Base-by-base conservation (phyloP, 2,329 filamentous ascomycete species). In the Penicillium sp. region DNA sequence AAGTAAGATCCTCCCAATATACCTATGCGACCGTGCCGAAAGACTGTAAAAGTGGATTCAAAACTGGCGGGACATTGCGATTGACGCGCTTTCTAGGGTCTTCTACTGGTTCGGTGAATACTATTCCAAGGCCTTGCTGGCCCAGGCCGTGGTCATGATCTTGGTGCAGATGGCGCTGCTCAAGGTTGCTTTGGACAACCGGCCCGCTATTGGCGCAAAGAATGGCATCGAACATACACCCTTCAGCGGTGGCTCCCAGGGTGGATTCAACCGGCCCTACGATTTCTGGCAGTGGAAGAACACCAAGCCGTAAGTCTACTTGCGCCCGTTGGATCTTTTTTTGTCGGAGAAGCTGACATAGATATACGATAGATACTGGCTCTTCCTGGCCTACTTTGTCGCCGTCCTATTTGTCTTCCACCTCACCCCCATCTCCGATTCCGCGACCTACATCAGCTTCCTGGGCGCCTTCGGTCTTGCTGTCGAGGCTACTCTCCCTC, bases 51-150 rank as follows among this genome's bases (percentile, higher is more conserved):
- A 28, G 1, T 12, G 19, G 24, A 53, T 54, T n/a, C 9, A 17
- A 54, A 5, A 12, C 4, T 50, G 15, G 12, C 50, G 54, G 56
- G 37, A 42, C 35, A 28, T 42, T 38, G 13, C 38, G 50, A 53
- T 55, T 66, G 38, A 68, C 58, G 56, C 30, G 8, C 30, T 30
- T 15, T 19, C 13, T 65, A 88, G 85, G 74, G 77, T 89, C 56
- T 89, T 86, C 77, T 89, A 87, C 80, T 89, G 86, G 86, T 84
- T 88, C 71, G 86, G 86, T 65, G 84, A 84, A 13, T 84, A 83
- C 73, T 89, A 86, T 71, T 85, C 85, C 68, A 76, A 79, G 55
- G 81, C 86, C 19, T 80, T 89, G 44, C 81, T 89, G 63, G 71
- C 86, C 53, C 87, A 89, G 75, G 85, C 87, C 44, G 73, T 83